Percentiles rank a stretch among this genome's conserved stretches.
These are phyloP conservation scores for Microcyclosporella mali DNA, from an alignment of 2,329 filamentous ascomycete species.

Conservation along the genomic window DNA sequence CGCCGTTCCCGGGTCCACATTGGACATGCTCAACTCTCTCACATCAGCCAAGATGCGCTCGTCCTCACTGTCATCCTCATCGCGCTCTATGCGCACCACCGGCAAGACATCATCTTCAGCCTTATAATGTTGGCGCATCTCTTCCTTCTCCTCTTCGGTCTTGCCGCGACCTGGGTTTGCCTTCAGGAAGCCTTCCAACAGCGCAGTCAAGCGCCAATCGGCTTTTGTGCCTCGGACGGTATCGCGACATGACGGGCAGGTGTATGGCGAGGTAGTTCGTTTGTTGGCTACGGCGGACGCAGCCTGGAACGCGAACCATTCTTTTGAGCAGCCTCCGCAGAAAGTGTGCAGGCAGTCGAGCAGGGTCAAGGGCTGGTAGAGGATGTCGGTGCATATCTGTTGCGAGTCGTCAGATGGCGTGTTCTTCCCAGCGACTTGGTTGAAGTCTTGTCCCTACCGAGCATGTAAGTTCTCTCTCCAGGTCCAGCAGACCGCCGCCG, in stretches of 20 bases:
- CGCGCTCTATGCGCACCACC: conserved; percentile 51
- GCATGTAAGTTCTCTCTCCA: conserved; percentile 92
- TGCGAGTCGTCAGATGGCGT: conserved; percentile 11
- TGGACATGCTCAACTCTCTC: conserved; percentile 65
- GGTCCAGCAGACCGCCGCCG: conserved; percentile 44
- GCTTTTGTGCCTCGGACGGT: conserved; percentile 78
- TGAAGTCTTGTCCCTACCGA: conserved; percentile 57
- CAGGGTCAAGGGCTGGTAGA: conserved; percentile 36
- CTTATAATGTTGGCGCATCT: conserved; percentile 69
- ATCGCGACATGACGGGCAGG: conserved; percentile 88
- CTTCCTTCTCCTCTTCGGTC: conserved; percentile 64
- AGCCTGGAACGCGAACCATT: conserved; percentile 87
- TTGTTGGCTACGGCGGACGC: conserved; percentile 44
- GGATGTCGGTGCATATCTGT: conserved; percentile 91
- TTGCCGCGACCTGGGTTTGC: conserved; percentile 72
- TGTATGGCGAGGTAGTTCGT: conserved; percentile 55
- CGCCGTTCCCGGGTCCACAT: conserved; percentile 43
- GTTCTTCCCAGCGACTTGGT: neutral
- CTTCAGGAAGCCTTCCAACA: conserved; percentile 80
- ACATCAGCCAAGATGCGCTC: conserved; percentile 64
- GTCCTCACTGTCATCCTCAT: conserved; percentile 51
- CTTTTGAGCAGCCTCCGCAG: conserved; percentile 89
- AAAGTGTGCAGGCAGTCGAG: conserved; percentile 57
- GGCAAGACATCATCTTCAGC: conserved; percentile 77
- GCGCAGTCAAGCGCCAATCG: conserved; percentile 82